Evolutionary conservation across 176 grass and related monocot genomes (phyloP).

Genomic region (Ananas comosus): DNA sequence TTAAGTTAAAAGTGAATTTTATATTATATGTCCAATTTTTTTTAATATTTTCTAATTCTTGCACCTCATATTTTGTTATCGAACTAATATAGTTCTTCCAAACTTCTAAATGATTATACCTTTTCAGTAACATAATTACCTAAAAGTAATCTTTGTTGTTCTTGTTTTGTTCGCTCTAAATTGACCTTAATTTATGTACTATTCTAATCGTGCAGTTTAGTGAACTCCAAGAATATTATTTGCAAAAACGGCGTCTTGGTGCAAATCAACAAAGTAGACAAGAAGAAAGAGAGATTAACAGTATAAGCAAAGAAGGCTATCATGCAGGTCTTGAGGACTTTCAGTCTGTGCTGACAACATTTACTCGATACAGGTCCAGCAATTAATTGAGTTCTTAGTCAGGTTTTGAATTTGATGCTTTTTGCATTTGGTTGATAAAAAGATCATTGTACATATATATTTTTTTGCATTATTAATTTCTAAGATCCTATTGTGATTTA

Average conservation of each 20-base stretch:
- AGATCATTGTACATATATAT: not conserved
- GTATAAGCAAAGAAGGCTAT: slow-evolving; percentile 81
- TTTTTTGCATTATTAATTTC: not conserved
- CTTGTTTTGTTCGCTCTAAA: no score
- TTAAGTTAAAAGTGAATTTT: no score
- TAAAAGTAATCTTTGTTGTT: no score
- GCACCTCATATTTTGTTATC: no score
- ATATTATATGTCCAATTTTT: no score
- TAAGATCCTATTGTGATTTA: not conserved
- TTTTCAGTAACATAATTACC: not conserved
- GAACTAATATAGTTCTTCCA: no score
- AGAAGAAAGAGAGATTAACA: slow-evolving; percentile 59
- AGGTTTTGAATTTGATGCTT: slow-evolving; percentile 2
- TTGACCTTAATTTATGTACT: no score
- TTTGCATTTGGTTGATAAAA: not conserved
- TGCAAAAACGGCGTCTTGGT: slow-evolving; percentile 70
- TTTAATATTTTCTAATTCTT: no score
- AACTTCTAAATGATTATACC: not conserved
- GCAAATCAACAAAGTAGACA: slow-evolving; percentile 33
- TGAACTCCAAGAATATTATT: slow-evolving; percentile 96
- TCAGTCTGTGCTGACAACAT: slow-evolving; percentile 94
- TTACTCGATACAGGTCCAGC: slow-evolving; percentile 84
- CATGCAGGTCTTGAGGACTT: slow-evolving; percentile 89
- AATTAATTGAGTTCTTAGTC: slow-evolving; percentile 13
- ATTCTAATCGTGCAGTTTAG: slow-evolving; percentile 54